Base-by-base conservation (phyloP, 805 yeast genomes). In the Pichia paraexigua region DNA sequence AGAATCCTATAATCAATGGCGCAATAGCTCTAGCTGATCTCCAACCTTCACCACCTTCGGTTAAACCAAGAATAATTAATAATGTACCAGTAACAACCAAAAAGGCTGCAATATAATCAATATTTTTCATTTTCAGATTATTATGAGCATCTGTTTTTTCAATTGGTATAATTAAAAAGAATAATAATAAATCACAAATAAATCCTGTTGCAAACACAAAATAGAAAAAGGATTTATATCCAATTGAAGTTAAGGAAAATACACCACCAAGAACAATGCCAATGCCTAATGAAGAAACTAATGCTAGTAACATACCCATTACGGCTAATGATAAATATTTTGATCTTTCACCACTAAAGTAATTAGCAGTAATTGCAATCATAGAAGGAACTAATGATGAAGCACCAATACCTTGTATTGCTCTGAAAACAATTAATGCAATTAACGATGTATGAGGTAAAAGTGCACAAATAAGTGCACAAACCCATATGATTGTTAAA, bases 201-300 rank as follows among this genome's bases (percentile, higher is more conserved):
- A 58, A 51, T 1, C 54, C 30, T 18, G 54, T 11, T 9, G 70
- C 76, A 62, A 71, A 72, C 2, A 68, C 62, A 35, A 72, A 63
- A 49, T 64, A 75, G 53, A 69, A 71, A 13, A 69, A 57, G 1
- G 71, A 71, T 47, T 67, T 66, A 55, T 73, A 73, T 1, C 77
- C 78, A 47, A 71, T 59, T 9, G 50, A 41, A 1, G 73, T 61
- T 24, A 53, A 48, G 1, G 70, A 58, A 46, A 75, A 75, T 0
- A 74, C 78, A 47, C 79, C 79, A 30, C 79, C 78, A 1, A 75
- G 35, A 9, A 74, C 49, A 4, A 63, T 56, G 5, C 78, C 79
- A 13, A 73, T 27, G 9, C 76, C 76, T 17, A 71, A 60, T 9
- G 64, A 60, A 6, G 9, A 12, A 11, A 28, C 40, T 54, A 49